Evolutionary conservation across 2,329 filamentous ascomycete species (phyloP).

Genomic region (Fusarium falciforme): DNA sequence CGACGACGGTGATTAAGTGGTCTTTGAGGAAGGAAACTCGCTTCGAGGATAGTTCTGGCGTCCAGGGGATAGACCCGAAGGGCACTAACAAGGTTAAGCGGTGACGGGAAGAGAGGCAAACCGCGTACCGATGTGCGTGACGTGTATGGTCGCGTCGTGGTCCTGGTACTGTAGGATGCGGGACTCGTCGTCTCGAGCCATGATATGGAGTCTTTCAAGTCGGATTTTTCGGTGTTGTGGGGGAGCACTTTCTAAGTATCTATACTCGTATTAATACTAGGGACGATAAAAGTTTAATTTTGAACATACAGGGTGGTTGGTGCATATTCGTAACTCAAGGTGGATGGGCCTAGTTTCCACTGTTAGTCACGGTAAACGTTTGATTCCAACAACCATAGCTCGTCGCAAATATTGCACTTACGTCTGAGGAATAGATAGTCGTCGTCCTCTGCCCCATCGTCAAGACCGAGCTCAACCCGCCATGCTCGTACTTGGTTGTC

Average conservation of each 20-base stretch:
- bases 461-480: neutral
- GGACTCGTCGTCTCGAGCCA: constrained; percentile 19
- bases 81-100: neutral
- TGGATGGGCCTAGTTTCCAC: neutral
- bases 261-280: neutral
- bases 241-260: neutral
- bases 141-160: constrained; percentile 8
- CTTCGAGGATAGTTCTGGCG: neutral
- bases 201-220: constrained; percentile 16
- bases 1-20: constrained; percentile 4
- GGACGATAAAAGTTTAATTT: neutral
- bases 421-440: neutral
- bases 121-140: constrained; percentile 9
- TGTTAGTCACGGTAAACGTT: too few species aligned
- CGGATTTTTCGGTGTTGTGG: neutral
- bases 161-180: constrained; percentile 22
- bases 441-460: neutral
- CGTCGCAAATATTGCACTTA: neutral
- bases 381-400: neutral
- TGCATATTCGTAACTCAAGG: neutral
- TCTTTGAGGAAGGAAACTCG: neutral
- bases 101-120: neutral
- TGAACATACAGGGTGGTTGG: constrained; percentile 1
- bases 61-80: constrained; percentile 8
- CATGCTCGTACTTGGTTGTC: constrained; percentile 2